Conservation (phyloP, 371 early-diverging fungal species). For the Phascolomyces articulosus region DNA sequence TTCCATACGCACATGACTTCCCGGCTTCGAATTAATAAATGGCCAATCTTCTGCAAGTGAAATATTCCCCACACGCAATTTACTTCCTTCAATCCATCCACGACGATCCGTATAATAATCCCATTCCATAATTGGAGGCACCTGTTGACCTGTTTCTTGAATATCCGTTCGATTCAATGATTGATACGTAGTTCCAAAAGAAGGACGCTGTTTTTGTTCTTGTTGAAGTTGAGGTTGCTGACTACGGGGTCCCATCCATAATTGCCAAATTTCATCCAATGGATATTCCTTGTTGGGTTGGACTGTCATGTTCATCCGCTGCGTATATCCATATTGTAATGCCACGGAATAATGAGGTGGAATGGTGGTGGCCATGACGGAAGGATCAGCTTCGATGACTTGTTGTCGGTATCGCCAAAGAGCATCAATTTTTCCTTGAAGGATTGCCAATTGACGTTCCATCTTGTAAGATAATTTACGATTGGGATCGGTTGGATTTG, state of each 20-base stretch:
- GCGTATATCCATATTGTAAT: slow-evolving; percentile 10
- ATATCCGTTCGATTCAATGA: background rate
- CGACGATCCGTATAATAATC: slow-evolving; percentile 15
- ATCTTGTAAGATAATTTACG: slow-evolving; percentile 22
- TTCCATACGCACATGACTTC: background rate
- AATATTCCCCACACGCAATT: slow-evolving; percentile 9
- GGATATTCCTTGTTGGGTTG: background rate
- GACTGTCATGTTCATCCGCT: background rate
- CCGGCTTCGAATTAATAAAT: slow-evolving; percentile 19
- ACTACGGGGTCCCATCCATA: slow-evolving; percentile 25
- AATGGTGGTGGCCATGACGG: slow-evolving; percentile 14
- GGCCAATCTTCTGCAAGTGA: slow-evolving; percentile 33
- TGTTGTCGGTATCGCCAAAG: slow-evolving; percentile 23
- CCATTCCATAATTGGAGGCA: slow-evolving; percentile 24
- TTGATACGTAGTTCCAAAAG: background rate
- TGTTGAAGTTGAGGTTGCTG: background rate
- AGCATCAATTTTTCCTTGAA: slow-evolving; percentile 26
- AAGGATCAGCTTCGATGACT: slow-evolving; percentile 14
- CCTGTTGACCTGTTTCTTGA: slow-evolving; percentile 9
- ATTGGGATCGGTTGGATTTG: slow-evolving; percentile 20
- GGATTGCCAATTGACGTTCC: slow-evolving; percentile 18
- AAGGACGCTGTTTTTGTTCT: background rate
- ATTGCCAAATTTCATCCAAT: slow-evolving; percentile 16
- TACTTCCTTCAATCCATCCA: slow-evolving; percentile 16
- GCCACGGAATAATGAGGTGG: slow-evolving; percentile 22